phyloP scores from a whole-genome alignment of 139 green algal genomes.

The Chlorella sp. region DNA sequence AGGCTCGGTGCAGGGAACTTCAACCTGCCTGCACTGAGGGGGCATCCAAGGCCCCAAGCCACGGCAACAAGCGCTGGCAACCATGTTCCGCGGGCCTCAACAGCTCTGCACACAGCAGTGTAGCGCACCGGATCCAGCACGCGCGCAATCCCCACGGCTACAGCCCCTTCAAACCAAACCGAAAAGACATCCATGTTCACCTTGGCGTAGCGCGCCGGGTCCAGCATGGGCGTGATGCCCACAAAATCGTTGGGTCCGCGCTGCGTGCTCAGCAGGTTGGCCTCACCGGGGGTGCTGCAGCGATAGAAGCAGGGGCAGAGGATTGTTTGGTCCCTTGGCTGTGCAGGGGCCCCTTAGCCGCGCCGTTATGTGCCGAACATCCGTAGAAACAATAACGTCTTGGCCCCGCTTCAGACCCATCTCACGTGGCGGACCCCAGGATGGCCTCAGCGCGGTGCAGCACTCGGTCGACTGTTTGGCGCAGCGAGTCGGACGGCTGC shows the following conservation, averaged over 20 bases:
- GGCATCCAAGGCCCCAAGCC: too few species aligned
- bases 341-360: neutral
- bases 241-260: constrained; percentile 25
- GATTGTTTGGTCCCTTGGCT: neutral
- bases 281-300: neutral
- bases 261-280: constrained; percentile 2
- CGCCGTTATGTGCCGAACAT: too few species aligned
- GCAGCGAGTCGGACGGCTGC: neutral
- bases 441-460: constrained; percentile 3
- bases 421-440: constrained; percentile 6
- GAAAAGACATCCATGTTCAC: neutral
- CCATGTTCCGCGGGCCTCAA: too few species aligned
- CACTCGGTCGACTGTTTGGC: constrained; percentile 3
- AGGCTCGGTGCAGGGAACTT: neutral
- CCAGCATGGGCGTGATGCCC: constrained; percentile 16
- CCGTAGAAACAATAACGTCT: too few species aligned
- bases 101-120: too few species aligned
- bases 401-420: too few species aligned
- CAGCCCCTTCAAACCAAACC: neutral
- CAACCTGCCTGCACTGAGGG: too few species aligned
- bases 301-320: neutral
- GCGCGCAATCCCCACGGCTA: neutral
- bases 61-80: too few species aligned
- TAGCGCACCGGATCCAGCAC: too few species aligned
- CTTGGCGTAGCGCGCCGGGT: neutral